Evolutionary conservation across 306 rosid species (phyloP).

Genomic region (Ormosia emarginata): DNA sequence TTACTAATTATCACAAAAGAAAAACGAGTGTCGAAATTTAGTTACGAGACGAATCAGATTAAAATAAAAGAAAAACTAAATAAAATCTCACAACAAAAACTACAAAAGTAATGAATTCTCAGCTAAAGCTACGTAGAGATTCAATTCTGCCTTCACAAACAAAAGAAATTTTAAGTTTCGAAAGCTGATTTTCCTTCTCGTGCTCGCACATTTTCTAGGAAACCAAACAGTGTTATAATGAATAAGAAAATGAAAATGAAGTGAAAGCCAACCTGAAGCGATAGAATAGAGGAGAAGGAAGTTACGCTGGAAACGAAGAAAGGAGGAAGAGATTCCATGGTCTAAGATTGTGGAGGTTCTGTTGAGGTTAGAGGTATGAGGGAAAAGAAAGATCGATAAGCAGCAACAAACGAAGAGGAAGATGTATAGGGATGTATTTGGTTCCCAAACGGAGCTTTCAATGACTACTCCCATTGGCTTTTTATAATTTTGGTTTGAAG

Average conservation of each 20-base stretch:
- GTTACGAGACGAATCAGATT: slow-evolving; percentile 14
- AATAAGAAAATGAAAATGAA: slow-evolving; percentile 7
- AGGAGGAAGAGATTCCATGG: slow-evolving; percentile 65
- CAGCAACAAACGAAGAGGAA: slow-evolving; percentile 63
- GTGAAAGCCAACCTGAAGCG: slow-evolving; percentile 61
- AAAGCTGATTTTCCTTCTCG: not conserved
- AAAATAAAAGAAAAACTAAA: not conserved
- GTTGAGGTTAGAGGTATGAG: slow-evolving; percentile 42
- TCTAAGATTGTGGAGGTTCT: slow-evolving; percentile 60
- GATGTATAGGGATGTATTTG: slow-evolving; percentile 52
- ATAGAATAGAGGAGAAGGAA: slow-evolving; percentile 67
- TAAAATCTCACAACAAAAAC: not conserved
- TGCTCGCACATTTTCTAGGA: slow-evolving; percentile 27
- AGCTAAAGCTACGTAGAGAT: not conserved
- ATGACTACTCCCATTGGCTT: slow-evolving; percentile 71
- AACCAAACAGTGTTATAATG: slow-evolving; percentile 15
- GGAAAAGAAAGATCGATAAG: slow-evolving; percentile 57
- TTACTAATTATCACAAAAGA: not conserved
- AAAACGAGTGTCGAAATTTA: not conserved
- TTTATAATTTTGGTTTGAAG: not conserved
- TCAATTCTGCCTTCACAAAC: not conserved
- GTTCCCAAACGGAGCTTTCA: slow-evolving; percentile 83
- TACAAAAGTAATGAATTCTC: not conserved
- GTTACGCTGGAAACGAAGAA: slow-evolving; percentile 65
- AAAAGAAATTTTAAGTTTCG: not conserved